These are phyloP conservation scores for Aegilops umbellulata DNA, from an alignment of 176 grass and related monocot genomes.

Conservation along the genomic window DNA sequence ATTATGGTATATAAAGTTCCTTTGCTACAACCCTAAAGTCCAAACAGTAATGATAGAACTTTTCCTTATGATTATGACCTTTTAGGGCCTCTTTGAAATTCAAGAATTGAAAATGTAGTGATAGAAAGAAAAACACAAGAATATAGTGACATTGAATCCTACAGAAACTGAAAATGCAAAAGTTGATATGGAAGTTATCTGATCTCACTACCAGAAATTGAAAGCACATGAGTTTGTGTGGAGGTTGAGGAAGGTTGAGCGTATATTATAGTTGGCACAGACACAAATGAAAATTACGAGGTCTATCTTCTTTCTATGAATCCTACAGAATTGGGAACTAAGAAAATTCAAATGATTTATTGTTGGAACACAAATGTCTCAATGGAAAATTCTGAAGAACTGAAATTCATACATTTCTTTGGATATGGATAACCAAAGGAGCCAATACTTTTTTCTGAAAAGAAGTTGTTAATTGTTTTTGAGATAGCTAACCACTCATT, in stretches of 20 bases:
- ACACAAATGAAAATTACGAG: no score
- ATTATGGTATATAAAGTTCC: no score
- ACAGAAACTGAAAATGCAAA: background rate
- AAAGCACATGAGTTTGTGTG: background rate
- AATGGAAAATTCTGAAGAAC: background rate
- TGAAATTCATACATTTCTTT: background rate
- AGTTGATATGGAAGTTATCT: background rate
- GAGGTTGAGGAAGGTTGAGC: background rate
- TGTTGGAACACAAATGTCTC: background rate
- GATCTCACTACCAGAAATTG: background rate
- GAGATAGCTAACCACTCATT: no score
- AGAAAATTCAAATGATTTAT: background rate
- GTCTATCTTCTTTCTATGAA: background rate
- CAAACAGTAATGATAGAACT: background rate
- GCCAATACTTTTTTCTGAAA: background rate
- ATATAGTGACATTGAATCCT: background rate
- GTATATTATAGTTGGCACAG: no score
- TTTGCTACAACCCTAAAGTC: background rate
- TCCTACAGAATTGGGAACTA: background rate
- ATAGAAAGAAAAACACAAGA: background rate
- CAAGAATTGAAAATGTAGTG: background rate
- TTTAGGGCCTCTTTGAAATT: background rate
- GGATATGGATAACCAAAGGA: background rate
- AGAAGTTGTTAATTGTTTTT: no score
- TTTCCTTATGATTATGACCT: background rate